A percentile compares a stretch with the other conserved stretches of the same genome.
Evolutionary conservation across 108 stramenopile genomes (phyloP).

Genomic region (Skeletonema marinoi): DNA sequence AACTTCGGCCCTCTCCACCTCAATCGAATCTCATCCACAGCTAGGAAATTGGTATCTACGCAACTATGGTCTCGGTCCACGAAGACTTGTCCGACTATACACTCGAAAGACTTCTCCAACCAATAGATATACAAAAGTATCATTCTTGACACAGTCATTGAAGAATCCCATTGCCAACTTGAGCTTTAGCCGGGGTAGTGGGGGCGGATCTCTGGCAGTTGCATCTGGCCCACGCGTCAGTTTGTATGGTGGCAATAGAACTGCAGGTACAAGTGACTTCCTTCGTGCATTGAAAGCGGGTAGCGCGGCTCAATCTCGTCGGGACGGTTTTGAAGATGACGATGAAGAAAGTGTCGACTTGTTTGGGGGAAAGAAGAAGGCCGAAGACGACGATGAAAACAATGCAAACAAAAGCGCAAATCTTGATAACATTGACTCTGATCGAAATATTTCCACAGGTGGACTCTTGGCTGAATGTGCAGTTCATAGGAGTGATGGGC

Average conservation of each 20-base stretch:
- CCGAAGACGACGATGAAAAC: background rate
- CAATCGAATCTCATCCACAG: constrained; percentile 41
- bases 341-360: constrained; percentile 8
- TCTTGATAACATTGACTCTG: constrained; percentile 47
- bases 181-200: constrained; percentile 14
- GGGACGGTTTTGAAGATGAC: constrained; percentile 5
- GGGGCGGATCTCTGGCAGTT: constrained; percentile 45
- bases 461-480: constrained; percentile 68
- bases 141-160: constrained; percentile 9
- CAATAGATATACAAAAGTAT: constrained; percentile 19
- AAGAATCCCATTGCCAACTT: background rate
- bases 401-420: constrained; percentile 1
- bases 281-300: constrained; percentile 42
- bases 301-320: constrained; percentile 6
- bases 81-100: constrained; percentile 3
- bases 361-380: constrained; percentile 22
- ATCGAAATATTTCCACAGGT: constrained; percentile 73
- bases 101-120: constrained; percentile 4
- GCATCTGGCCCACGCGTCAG: constrained; percentile 75
- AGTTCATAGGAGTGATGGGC: constrained; percentile 67
- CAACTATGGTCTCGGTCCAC: constrained; percentile 44
- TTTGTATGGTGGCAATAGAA: constrained; percentile 56
- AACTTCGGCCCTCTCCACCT: constrained; percentile 29
- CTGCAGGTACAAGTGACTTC: constrained; percentile 39
- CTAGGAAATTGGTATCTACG: constrained; percentile 33